Base-by-base conservation (phyloP, 192 early-diverging fungal genomes). In the Coemansia sp. region DNA sequence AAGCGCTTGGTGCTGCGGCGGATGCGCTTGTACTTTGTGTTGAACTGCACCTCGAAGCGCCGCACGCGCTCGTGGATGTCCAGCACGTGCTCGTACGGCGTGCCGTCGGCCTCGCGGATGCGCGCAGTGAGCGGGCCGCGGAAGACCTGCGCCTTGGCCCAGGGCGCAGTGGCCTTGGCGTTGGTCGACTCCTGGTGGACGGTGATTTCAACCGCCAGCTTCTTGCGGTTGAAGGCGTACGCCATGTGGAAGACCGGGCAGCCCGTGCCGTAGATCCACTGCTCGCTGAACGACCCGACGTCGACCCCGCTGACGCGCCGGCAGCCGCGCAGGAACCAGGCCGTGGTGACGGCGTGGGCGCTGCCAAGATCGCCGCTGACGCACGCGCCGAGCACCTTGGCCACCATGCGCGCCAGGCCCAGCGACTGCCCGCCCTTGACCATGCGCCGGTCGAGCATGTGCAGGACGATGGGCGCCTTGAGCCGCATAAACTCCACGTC, bases 1-100 rank as follows among this genome's bases (percentile, higher is more conserved):
- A 91, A 91, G 57, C 88, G 80, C 59, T 90, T 89, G 26, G 89
- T 91, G 69, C 90, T 92, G 38, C 94, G 86, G 14, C 92, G 86
- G 68, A 96, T 95, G 73, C 96, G 91, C 84, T 98, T 98, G 78
- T 99, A 98, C 80, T 98, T 98, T 16, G 96, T 97, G 77, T 98
- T 95, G 76, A 96, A 99, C 63, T 90, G 91, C 19, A 98, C 90
- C 67, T 98, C 94, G 59, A 92, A 93, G 38, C 90, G 87, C 70
- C 95, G 89, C 32, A 81, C 68, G 19, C 69, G 66, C 49, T 91
- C 91, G 40, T 93, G 90, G 49, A 99, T 90, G 43, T 92, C 89
- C 42, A 94, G 74, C n/a, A 91, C 88, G 67, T 94, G 91, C 63
- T 92, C 91, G 64, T 94, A 94, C 1, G 92, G 90, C 16, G 89